phyloP scores from a whole-genome alignment of 805 yeast genomes.

The Saccharomycopsis babjevae region DNA sequence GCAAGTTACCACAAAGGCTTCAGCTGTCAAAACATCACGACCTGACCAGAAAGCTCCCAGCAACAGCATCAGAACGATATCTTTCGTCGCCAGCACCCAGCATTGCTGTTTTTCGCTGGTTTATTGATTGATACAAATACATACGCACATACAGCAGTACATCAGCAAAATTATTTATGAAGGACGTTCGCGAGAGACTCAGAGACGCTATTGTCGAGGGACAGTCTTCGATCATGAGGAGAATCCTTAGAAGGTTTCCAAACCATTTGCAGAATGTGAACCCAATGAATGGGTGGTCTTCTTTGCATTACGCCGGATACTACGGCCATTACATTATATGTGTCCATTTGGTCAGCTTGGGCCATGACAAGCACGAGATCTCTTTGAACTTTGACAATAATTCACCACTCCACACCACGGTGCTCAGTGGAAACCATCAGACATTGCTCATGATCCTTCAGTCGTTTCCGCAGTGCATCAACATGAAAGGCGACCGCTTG shows the following conservation, averaged over 20 bases:
- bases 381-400: constrained; percentile 44
- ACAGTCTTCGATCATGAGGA: constrained; percentile 49
- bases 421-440: constrained; percentile 53
- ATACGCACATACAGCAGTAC: too few species aligned
- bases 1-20: neutral
- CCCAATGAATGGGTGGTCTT: constrained; percentile 70
- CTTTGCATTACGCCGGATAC: constrained; percentile 70
- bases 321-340: constrained; percentile 64
- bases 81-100: too few species aligned
- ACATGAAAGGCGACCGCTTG: constrained; percentile 37
- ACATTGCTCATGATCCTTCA: constrained; percentile 66
- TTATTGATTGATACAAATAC: too few species aligned
- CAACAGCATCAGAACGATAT: too few species aligned
- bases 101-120: too few species aligned
- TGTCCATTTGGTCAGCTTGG: constrained; percentile 43
- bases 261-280: constrained; percentile 60
- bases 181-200: constrained; percentile 55
- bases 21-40: too few species aligned
- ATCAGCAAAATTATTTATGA: too few species aligned
- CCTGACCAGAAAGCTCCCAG: too few species aligned
- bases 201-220: constrained; percentile 58
- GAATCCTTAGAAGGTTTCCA: constrained; percentile 60
- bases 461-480: constrained; percentile 40
- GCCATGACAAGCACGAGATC: constrained; percentile 44
- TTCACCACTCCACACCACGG: constrained; percentile 64